Percentiles rank a stretch among this genome's conserved stretches.
Evolutionary conservation across 2,329 filamentous ascomycete genomes (phyloP).

Genomic region (Didymella exigua): DNA sequence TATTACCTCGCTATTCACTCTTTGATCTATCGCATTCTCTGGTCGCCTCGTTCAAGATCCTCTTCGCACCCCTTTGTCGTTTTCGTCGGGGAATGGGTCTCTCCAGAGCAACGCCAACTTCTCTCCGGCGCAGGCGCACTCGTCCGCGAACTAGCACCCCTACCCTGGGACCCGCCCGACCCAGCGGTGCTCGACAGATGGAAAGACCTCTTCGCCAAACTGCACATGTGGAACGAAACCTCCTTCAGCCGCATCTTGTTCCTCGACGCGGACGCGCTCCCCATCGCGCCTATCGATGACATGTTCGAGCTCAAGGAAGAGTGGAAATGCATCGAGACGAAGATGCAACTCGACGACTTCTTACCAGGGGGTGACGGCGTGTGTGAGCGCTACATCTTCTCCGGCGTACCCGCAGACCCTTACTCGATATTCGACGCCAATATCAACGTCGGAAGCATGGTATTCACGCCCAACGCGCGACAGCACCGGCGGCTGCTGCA

Average conservation of each 20-base stretch:
- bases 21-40: constrained; percentile 41
- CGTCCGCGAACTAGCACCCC: constrained; percentile 38
- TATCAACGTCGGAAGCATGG: constrained; percentile 41
- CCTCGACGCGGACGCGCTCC: constrained; percentile 45
- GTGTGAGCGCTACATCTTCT: constrained; percentile 41
- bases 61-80: constrained; percentile 38
- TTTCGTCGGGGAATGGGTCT: constrained; percentile 43
- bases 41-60: constrained; percentile 36
- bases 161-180: constrained; percentile 37
- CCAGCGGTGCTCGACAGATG: constrained; percentile 32
- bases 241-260: constrained; percentile 41
- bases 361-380: constrained; percentile 26
- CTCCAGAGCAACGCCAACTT: constrained; percentile 36
- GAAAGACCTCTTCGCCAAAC: constrained; percentile 45
- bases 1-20: constrained; percentile 46
- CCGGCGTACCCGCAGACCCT: constrained; percentile 22
- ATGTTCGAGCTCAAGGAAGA: constrained; percentile 35
- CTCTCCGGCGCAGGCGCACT: constrained; percentile 42
- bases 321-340: constrained; percentile 28
- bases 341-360: constrained; percentile 35
- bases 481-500: constrained; percentile 42
- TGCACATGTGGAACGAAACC: constrained; percentile 45
- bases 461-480: constrained; percentile 35
- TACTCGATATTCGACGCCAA: constrained; percentile 25
- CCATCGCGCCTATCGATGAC: constrained; percentile 35